A percentile compares a stretch with the other conserved stretches of the same genome.
These are phyloP conservation scores for Cicer cuneatum DNA, from an alignment of 306 rosid species.

Conservation along the genomic window DNA sequence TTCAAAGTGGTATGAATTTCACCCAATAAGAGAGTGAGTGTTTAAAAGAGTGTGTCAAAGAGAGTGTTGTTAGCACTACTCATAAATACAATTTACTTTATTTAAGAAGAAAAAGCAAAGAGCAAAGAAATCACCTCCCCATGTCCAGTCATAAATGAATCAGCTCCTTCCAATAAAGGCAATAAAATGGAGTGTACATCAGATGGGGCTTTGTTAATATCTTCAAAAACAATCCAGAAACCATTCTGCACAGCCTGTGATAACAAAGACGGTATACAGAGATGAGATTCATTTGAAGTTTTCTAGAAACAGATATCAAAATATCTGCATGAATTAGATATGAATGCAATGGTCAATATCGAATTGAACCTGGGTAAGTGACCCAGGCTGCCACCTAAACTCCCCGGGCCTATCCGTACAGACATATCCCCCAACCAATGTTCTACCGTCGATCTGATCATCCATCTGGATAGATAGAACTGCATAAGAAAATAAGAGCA, in stretches of 20 bases:
- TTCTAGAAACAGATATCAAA: conserved; percentile 3
- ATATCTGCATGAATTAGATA: conserved; percentile 22
- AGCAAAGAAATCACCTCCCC: conserved; percentile 72
- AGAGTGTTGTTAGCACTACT: too few relatives aligned
- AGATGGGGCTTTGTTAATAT: conserved; percentile 85
- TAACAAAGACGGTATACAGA: conserved; percentile 12
- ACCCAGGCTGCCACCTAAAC: conserved; percentile 96
- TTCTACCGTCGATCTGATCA: conserved; percentile 90
- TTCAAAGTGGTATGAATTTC: too few relatives aligned
- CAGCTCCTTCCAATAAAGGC: conserved; percentile 78
- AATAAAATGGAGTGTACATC: conserved; percentile 78
- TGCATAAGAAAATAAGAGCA: conserved; percentile 48
- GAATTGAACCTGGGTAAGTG: conserved; percentile 86
- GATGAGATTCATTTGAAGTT: background rate
- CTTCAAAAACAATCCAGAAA: conserved; percentile 94
- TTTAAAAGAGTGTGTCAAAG: too few relatives aligned
- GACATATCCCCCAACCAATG: conserved; percentile 80
- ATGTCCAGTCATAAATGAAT: conserved; percentile 67
- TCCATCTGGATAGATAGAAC: conserved; percentile 93
- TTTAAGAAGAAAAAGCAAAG: background rate
- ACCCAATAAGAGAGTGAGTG: too few relatives aligned
- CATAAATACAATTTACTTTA: background rate
- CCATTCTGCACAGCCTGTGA: conserved; percentile 86
- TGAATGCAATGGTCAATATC: conserved; percentile 32
- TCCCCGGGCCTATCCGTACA: conserved; percentile 92